Conservation (phyloP, 2,329 filamentous ascomycete species). For the Acephala macrosclerotiorum region DNA sequence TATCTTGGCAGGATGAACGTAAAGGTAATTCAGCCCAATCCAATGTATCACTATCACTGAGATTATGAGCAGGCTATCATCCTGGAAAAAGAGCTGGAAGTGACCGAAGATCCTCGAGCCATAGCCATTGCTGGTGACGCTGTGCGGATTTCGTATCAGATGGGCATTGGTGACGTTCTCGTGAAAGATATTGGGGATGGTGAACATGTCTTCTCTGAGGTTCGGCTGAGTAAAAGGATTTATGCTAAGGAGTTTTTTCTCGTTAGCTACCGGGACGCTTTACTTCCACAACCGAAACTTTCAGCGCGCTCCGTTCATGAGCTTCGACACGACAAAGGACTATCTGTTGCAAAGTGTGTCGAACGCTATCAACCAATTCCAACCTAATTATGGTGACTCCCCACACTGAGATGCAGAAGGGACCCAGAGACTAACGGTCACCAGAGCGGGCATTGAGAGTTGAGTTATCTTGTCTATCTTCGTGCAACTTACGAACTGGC, state of each 20-base stretch:
- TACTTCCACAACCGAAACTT: neutral
- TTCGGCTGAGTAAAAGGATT: too few relatives aligned
- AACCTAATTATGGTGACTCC: neutral
- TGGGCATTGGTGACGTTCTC: constrained; percentile 19
- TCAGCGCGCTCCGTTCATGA: neutral
- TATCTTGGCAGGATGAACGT: constrained; percentile 12
- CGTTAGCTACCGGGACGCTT: neutral
- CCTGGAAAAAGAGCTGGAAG: constrained; percentile 21
- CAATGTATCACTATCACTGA: too few relatives aligned
- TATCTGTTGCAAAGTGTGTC: neutral
- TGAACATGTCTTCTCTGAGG: neutral
- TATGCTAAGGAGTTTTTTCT: too few relatives aligned
- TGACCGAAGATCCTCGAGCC: constrained; percentile 23
- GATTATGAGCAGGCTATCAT: constrained; percentile 12
- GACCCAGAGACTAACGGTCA: neutral
- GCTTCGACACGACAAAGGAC: neutral
- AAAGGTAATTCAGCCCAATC: neutral
- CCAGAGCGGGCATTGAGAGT: neutral
- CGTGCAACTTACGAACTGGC: neutral
- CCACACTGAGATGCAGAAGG: neutral
- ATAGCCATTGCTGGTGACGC: constrained; percentile 23
- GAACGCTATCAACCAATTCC: neutral
- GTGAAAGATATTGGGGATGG: neutral
- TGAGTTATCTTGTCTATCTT: neutral
- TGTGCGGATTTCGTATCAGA: constrained; percentile 20